phyloP scores from a whole-genome alignment of 805 yeast species.

The Komagataella pseudopastoris region DNA sequence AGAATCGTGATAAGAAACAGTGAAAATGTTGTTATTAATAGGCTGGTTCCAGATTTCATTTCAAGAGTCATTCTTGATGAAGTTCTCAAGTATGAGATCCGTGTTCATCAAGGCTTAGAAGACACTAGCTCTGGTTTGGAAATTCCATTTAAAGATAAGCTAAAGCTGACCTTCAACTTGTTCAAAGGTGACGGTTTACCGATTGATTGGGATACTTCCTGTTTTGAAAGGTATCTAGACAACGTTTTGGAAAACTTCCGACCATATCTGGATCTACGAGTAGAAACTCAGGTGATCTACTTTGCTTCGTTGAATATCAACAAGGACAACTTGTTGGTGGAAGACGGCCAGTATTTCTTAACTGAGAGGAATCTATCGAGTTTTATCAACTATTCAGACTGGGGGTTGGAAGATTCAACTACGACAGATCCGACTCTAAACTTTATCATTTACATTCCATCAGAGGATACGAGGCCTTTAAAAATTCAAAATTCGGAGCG shows the following conservation, averaged over 20 bases:
- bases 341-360: slow-evolving; percentile 18
- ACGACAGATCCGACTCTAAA: slow-evolving; percentile 55
- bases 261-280: slow-evolving; percentile 52
- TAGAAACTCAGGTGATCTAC: slow-evolving; percentile 70
- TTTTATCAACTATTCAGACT: slow-evolving; percentile 72
- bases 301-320: slow-evolving; percentile 31
- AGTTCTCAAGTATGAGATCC: slow-evolving; percentile 25
- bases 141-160: not conserved
- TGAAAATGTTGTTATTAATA: slow-evolving; percentile 11
- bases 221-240: slow-evolving; percentile 34
- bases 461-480: slow-evolving; percentile 31
- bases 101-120: slow-evolving; percentile 10
- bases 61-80: slow-evolving; percentile 21
- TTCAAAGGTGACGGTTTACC: slow-evolving; percentile 44
- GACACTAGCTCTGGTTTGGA: not conserved
- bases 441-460: slow-evolving; percentile 57
- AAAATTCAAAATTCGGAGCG: slow-evolving; percentile 28
- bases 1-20: slow-evolving; percentile 18
- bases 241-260: slow-evolving; percentile 26
- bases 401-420: slow-evolving; percentile 42
- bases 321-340: slow-evolving; percentile 11
- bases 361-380: slow-evolving; percentile 49
- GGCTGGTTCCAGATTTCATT: slow-evolving; percentile 21
- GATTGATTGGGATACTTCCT: slow-evolving; percentile 57
- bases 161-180: not conserved